phyloP scores from a whole-genome alignment of 208 protist genomes.

The Crithidia thermophila region DNA sequence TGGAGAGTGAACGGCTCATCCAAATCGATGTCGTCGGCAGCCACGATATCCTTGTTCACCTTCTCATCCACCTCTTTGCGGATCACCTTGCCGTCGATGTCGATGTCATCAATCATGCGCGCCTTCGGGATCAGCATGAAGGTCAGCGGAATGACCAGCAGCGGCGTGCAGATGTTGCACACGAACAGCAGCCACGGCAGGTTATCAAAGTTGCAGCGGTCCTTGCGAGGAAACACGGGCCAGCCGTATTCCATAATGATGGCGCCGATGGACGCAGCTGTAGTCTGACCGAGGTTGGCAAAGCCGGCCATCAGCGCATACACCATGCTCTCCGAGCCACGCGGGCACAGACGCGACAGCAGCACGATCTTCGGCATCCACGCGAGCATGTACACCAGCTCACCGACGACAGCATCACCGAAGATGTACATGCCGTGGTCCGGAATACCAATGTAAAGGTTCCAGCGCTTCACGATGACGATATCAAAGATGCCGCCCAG shows the following conservation, averaged over 20 bases:
- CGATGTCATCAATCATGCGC: conserved; percentile 31
- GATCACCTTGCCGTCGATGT: conserved; percentile 43
- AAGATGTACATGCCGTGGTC: conserved; percentile 73
- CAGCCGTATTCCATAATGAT: conserved; percentile 65
- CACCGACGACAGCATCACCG: conserved; percentile 59
- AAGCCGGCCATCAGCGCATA: conserved; percentile 87
- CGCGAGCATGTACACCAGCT: conserved; percentile 65
- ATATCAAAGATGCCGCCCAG: conserved; percentile 62
- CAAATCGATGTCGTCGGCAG: background rate
- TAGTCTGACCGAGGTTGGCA: conserved; percentile 72
- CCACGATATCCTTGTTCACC: too few relatives aligned
- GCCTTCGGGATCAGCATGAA: conserved; percentile 12
- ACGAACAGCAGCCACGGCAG: conserved; percentile 15
- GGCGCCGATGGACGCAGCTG: conserved; percentile 43
- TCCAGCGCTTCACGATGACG: conserved; percentile 76
- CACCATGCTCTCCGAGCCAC: conserved; percentile 77
- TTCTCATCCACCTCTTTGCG: conserved; percentile 19
- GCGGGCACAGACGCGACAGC: conserved; percentile 81
- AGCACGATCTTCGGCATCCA: conserved; percentile 82
- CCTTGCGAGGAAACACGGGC: conserved; percentile 38
- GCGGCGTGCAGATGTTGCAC: conserved; percentile 4
- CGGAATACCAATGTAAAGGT: conserved; percentile 43
- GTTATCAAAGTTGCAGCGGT: conserved; percentile 73
- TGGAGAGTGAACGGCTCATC: background rate
- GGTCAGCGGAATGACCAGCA: conserved; percentile 16